Evolutionary conservation across 139 green algal genomes (phyloP).

Genomic region (Closterium sp.): DNA sequence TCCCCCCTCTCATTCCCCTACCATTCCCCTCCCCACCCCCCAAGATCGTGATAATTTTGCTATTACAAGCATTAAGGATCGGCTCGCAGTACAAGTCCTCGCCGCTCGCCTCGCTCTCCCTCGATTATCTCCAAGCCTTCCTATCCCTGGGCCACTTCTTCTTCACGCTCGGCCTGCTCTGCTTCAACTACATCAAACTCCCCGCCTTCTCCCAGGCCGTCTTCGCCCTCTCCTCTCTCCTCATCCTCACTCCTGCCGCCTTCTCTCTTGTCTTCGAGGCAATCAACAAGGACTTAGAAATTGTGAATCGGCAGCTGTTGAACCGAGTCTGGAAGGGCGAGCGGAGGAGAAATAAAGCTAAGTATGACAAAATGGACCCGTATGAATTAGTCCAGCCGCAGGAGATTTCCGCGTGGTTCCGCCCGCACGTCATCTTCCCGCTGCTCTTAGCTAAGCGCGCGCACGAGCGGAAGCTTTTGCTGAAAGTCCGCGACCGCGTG

Average conservation of each 20-base stretch:
- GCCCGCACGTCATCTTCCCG: slow-evolving; percentile 3
- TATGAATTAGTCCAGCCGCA: background rate
- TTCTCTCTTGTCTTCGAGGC: background rate
- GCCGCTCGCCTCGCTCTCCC: background rate
- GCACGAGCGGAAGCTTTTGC: background rate
- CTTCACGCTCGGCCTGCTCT: background rate
- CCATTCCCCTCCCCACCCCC: too few relatives aligned
- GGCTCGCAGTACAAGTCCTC: slow-evolving; percentile 2
- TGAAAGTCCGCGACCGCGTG: background rate
- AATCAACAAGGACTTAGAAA: background rate
- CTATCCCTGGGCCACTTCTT: slow-evolving; percentile 4
- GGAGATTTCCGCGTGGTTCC: slow-evolving; percentile 4
- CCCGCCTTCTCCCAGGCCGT: background rate
- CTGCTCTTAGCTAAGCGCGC: background rate
- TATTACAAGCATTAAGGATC: background rate
- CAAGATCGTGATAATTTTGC: background rate
- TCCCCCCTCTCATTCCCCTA: too few relatives aligned
- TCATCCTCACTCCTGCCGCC: background rate
- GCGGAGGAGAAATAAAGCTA: background rate
- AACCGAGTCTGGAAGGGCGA: background rate
- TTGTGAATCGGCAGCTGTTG: background rate
- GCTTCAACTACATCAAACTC: slow-evolving; percentile 20
- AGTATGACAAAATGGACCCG: background rate
- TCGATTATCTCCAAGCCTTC: background rate
- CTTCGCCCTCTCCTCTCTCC: background rate